Evolutionary conservation across 2,329 filamentous ascomycete genomes (phyloP), one percentile per base, ranked within the genome.

Genomic region (Venturiaceae sp.): DNA sequence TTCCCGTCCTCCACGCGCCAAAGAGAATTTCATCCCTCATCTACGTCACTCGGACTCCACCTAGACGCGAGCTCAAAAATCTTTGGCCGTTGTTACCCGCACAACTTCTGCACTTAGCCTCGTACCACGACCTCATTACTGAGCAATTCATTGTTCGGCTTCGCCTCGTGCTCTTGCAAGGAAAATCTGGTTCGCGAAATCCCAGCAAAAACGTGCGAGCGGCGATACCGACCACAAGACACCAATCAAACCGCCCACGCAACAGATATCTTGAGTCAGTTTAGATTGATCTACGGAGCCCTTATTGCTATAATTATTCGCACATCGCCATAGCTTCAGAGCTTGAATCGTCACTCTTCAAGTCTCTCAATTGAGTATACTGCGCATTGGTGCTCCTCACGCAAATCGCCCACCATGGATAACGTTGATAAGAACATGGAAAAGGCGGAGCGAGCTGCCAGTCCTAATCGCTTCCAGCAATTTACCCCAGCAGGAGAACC

Each of bases 401-500:
- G 23, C 26, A 5, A 23, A 30, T 50, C 26, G 44, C 44, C 21
- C 44, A 26, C 44, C 44, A 50, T 39, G 33, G 41, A 60, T 39
- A 46, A 13, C 9, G 58, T 47, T 19, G 58, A 60, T 32, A 50
- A 39, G 23, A 28, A 57, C 5, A 5, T 60, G 32, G 54, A 3
- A 16, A 13, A 30, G 14, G 52, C 36, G 21, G 58, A 60, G 36
- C 58, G 58, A 36, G 53, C 33, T 33, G 58, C 53, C 37, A 44
- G 32, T 36, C 58, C 58, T n/a, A 57, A 36, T 33, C 53, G 53
- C 28, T 57, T 57, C 46, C 21, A 28, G n/a, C 23, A 39, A 16
- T 58, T 26, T 32, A 58, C 57, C 14, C 26, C 19, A 23, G 26
- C 47, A 8, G 57, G 57, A 30, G 58, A 60, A 53, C n/a, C 41